Evolutionary conservation across 495 filamentous ascomycete genomes (phyloP), one percentile per base, ranked within the genome.

Genomic region (Lophiostoma macrostomum): DNA sequence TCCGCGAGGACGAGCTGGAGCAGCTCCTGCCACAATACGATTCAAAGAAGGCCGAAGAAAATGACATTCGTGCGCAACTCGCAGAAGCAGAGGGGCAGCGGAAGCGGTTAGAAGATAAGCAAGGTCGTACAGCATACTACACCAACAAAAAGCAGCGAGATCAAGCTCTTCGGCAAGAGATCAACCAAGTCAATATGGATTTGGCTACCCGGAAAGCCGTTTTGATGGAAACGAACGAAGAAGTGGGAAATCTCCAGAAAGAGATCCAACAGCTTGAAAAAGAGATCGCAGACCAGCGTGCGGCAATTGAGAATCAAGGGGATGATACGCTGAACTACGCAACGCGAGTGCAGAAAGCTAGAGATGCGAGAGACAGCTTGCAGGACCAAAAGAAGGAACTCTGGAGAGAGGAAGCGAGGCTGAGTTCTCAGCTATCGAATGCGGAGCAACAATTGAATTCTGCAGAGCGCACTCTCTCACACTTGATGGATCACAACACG

Each of bases 301-400:
- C 87, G 52, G 80, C 80, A 41, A 81, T 96, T 36, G 89, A 93
- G 41, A 85, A 85, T 54, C 84, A 89, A 48, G 81, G 84, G 28
- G 86, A 83, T 45, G 83, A 81, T 40, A 82, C 87, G 25, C 82
- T 85, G 28, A 73, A 76, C 23, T 74, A 93, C 38, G 77, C 83
- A 18, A 79, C 87, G 37, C 76, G 91, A 54, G 78, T 95, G 1
- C 79, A 87, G 50, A 76, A 76, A 48, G 88, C 88, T 14, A 93
- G 90, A 68, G 89, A 95, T 55, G 80, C 81, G 43, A 77, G 86
- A 34, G 87, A 95, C 52, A 80, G 81, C 34, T 73, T 97, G 6
- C 76, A 83, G 50, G 91, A 99, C 52, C 86, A 96, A 66, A 79
- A 90, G 57, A 97, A 96, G 64, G 79, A 90, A 56, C 76, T 99